Conservation (phyloP, 1,284 basidiomycete genomes). For the Heterobasidion occidentale region DNA sequence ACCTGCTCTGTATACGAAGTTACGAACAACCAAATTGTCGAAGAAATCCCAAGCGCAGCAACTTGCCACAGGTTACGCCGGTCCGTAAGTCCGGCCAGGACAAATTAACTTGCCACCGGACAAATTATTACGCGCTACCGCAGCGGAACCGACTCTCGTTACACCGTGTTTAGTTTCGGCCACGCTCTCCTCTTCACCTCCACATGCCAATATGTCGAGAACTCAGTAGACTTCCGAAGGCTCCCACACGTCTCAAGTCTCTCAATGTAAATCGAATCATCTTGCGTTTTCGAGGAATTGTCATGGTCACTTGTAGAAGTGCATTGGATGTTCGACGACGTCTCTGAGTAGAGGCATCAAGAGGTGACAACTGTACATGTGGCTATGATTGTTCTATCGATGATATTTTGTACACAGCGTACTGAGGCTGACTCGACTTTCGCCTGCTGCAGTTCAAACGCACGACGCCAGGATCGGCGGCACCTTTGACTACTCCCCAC, state of each 20-base stretch:
- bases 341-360: too few relatives aligned
- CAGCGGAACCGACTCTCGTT: too few relatives aligned
- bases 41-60: too few relatives aligned
- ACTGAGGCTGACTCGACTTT: not conserved
- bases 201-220: not conserved
- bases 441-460: not conserved
- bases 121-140: too few relatives aligned
- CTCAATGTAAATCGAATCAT: not conserved
- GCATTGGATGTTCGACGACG: too few relatives aligned
- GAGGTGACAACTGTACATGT: too few relatives aligned
- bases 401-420: not conserved
- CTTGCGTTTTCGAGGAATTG: not conserved
- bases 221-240: not conserved
- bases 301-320: not conserved
- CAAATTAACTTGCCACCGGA: too few relatives aligned
- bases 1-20: too few relatives aligned
- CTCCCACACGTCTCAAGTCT: not conserved
- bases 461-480: not conserved
- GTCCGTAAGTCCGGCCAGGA: too few relatives aligned
- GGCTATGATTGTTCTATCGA: too few relatives aligned
- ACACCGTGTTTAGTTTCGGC: not conserved
- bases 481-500: not conserved
- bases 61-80: too few relatives aligned
- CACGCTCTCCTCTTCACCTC: not conserved
- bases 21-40: too few relatives aligned